Evolutionary conservation across 2,329 filamentous ascomycete species (phyloP).

Genomic region (Phialophora macrospora): DNA sequence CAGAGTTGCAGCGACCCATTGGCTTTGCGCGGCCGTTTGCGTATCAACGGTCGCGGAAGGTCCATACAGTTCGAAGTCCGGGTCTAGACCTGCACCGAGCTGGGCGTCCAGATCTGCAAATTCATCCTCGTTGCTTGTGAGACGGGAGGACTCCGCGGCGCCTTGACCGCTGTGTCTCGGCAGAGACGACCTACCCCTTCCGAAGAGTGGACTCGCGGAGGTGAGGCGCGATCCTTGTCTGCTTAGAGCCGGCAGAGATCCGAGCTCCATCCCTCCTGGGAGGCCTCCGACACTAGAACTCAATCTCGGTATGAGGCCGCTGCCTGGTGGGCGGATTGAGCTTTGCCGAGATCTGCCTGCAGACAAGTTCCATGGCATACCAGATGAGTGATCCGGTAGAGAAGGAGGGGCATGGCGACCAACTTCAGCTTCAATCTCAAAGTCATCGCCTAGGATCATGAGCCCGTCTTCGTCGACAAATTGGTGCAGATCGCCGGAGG

Average conservation of each 20-base stretch:
- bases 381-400: conserved; percentile 68
- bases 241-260: conserved; percentile 41
- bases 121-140: conserved; percentile 37
- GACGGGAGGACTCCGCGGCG: conserved; percentile 16
- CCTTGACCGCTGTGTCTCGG: conserved; percentile 39
- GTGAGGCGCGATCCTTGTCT: conserved; percentile 58
- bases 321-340: conserved; percentile 45
- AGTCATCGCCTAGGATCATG: conserved; percentile 49
- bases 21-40: conserved; percentile 54
- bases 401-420: conserved; percentile 70
- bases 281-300: conserved; percentile 45
- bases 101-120: conserved; percentile 44
- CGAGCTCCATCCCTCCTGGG: conserved; percentile 36
- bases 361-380: conserved; percentile 72
- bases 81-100: conserved; percentile 40
- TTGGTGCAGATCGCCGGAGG: conserved; percentile 27
- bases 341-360: conserved; percentile 56
- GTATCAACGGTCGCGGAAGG: conserved; percentile 55
- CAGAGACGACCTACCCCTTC: conserved; percentile 33
- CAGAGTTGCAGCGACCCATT: conserved; percentile 57
- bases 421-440: conserved; percentile 58
- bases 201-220: conserved; percentile 65
- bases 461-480: conserved; percentile 44
- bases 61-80: conserved; percentile 53
- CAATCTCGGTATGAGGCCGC: conserved; percentile 43